Evolutionary conservation across 1,284 basidiomycete genomes (phyloP).

Genomic region (Fomitopsis pinicola): DNA sequence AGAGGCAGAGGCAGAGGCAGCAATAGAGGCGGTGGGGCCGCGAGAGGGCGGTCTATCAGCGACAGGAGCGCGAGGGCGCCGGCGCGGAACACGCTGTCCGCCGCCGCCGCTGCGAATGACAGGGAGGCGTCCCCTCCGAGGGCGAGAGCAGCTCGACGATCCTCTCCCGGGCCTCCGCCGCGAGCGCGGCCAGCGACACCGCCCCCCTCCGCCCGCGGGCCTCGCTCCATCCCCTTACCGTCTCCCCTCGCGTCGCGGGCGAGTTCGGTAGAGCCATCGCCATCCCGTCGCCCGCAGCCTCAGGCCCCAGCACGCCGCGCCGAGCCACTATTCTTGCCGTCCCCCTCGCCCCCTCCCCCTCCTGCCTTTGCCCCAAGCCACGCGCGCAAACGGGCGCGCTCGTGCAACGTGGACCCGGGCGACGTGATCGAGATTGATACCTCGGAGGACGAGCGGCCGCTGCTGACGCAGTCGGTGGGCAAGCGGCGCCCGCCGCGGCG

Average conservation of each 20-base stretch:
- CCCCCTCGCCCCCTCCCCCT: neutral
- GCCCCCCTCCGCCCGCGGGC: neutral
- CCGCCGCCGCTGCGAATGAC: neutral
- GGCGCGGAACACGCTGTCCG: neutral
- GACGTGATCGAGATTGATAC: constrained; percentile 15
- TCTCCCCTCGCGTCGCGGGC: neutral
- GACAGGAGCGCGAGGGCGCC: neutral
- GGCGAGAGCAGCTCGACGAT: neutral
- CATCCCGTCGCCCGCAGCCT: neutral
- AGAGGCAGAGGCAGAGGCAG: neutral
- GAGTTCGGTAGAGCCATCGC: neutral
- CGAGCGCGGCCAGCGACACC: neutral
- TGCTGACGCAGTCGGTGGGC: neutral
- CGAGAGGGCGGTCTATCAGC: neutral
- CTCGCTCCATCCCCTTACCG: neutral
- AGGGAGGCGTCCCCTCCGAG: neutral
- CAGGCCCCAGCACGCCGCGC: neutral
- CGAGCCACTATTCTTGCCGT: neutral
- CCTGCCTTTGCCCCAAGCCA: neutral
- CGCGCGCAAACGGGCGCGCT: neutral
- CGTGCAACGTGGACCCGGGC: neutral
- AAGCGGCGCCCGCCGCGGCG: neutral
- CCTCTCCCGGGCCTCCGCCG: neutral
- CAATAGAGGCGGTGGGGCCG: neutral
- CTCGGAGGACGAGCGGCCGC: constrained; percentile 2